These are phyloP conservation scores for Limonomyces culmigenus DNA, from an alignment of 1,284 basidiomycete genomes.

Conservation along the genomic window DNA sequence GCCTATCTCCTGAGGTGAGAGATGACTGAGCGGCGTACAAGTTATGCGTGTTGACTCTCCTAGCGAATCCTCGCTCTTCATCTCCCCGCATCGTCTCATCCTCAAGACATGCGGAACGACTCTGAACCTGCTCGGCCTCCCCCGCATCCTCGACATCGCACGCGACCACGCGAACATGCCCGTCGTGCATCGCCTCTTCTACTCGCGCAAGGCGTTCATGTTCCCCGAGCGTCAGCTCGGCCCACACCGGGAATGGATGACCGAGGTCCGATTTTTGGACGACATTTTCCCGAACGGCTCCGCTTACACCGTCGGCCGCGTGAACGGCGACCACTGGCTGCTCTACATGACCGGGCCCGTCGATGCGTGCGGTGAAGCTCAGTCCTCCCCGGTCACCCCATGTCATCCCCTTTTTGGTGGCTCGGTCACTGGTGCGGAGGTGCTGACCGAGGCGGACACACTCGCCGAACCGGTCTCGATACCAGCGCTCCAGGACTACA, in stretches of 20 bases:
- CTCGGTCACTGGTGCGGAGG: conserved; percentile 3
- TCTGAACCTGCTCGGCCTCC: conserved; percentile 87
- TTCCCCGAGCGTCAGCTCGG: conserved; percentile 93
- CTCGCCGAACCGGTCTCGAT: conserved; percentile 3
- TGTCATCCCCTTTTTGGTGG: conserved; percentile 8
- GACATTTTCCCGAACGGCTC: conserved; percentile 76
- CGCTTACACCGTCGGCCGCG: conserved; percentile 94
- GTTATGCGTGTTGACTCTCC: conserved; percentile 1
- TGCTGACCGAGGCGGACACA: neutral
- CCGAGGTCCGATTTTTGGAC: conserved; percentile 88
- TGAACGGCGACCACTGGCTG: conserved; percentile 98
- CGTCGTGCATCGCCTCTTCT: conserved; percentile 81
- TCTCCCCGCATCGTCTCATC: conserved; percentile 91
- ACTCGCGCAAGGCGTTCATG: conserved; percentile 98
- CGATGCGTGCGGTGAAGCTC: conserved; percentile 14
- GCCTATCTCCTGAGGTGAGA: conserved; percentile 90
- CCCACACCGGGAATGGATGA: conserved; percentile 89
- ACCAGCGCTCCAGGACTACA: conserved; percentile 46
- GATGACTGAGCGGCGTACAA: no score
- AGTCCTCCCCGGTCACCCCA: conserved; percentile 11
- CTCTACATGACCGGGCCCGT: conserved; percentile 75
- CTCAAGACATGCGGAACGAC: conserved; percentile 99
- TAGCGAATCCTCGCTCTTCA: conserved; percentile 96
- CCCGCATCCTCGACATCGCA: conserved; percentile 85
- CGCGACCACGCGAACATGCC: conserved; percentile 58